phyloP scores from a whole-genome alignment of 2,329 filamentous ascomycete species.

The Ascochyta rabiei region DNA sequence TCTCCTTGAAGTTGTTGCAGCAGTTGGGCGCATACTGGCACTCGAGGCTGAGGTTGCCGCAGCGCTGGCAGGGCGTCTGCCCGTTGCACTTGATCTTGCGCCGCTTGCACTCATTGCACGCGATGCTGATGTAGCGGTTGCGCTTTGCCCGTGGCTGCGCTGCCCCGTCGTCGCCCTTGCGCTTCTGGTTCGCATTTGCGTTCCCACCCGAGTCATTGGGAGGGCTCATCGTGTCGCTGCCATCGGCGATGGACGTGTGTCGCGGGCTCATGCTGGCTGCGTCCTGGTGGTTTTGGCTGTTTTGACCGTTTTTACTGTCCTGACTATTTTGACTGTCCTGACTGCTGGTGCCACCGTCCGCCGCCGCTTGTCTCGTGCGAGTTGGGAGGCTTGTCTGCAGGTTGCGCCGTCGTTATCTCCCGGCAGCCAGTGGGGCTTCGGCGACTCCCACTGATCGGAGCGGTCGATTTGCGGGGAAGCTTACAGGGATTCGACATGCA shows the following conservation, averaged over 20 bases:
- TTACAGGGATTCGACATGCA: not conserved
- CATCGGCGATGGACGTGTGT: slow-evolving; percentile 18
- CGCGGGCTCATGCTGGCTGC: slow-evolving; percentile 12
- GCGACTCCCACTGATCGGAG: slow-evolving; percentile 13
- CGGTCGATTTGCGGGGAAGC: slow-evolving; percentile 14
- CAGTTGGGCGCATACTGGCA: slow-evolving; percentile 71
- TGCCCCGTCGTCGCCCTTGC: slow-evolving; percentile 52
- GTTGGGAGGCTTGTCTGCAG: not conserved
- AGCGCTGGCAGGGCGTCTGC: slow-evolving; percentile 68
- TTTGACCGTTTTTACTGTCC: not conserved
- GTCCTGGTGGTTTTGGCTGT: not conserved
- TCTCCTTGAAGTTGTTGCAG: slow-evolving; percentile 87
- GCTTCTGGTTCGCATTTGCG: slow-evolving; percentile 48
- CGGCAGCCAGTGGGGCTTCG: slow-evolving; percentile 3
- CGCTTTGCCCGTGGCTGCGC: slow-evolving; percentile 64
- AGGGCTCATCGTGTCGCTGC: slow-evolving; percentile 45
- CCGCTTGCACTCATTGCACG: slow-evolving; percentile 70
- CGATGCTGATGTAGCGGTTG: slow-evolving; percentile 71
- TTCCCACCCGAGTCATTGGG: slow-evolving; percentile 29
- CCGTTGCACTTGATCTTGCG: slow-evolving; percentile 74
- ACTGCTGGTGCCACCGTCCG: slow-evolving; percentile 4
- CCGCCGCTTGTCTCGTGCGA: slow-evolving; percentile 2
- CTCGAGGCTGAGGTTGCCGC: slow-evolving; percentile 67
- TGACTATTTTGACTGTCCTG: not conserved
- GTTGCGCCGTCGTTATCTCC: not conserved